Conservation (phyloP, 225 moss, liverwort and hornwort species). For the Marchantia paleacea region DNA sequence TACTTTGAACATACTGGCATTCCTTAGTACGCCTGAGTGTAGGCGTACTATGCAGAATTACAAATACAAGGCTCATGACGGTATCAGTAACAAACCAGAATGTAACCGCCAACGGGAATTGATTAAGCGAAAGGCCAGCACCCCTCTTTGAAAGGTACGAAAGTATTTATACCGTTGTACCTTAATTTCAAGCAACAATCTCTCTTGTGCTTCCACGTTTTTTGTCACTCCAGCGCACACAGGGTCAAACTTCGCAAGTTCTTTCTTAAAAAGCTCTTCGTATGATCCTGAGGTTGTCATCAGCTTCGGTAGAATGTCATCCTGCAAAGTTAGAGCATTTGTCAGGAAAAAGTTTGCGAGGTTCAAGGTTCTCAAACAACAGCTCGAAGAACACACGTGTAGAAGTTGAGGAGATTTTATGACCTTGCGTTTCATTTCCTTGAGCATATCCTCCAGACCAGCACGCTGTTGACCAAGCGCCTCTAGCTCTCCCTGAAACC, state of each 20-base stretch:
- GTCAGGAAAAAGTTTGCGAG: background rate
- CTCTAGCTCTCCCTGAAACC: slow-evolving; percentile 60
- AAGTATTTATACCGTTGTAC: background rate
- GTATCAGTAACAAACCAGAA: no score
- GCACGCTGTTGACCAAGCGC: slow-evolving; percentile 88
- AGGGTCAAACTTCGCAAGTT: slow-evolving; percentile 88
- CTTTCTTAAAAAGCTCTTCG: slow-evolving; percentile 95
- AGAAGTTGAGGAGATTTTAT: background rate
- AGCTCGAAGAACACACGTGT: background rate
- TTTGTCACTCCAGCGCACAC: slow-evolving; percentile 74
- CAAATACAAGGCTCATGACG: no score
- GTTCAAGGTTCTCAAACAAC: background rate
- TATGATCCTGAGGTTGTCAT: slow-evolving; percentile 99
- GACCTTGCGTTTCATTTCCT: slow-evolving; percentile 97
- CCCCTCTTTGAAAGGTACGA: no score
- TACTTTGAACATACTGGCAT: background rate
- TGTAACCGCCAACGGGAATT: no score
- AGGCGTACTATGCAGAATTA: no score
- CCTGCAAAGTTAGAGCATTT: slow-evolving; percentile 28
- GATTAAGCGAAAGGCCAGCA: no score
- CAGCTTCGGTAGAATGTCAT: slow-evolving; percentile 95
- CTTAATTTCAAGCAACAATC: slow-evolving; percentile 84
- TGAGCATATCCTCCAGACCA: slow-evolving; percentile 99
- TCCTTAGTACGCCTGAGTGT: no score
- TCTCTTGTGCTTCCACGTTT: slow-evolving; percentile 87